phyloP scores from a whole-genome alignment of 1,284 basidiomycete genomes.

The Boletellus dicymbophilus region DNA sequence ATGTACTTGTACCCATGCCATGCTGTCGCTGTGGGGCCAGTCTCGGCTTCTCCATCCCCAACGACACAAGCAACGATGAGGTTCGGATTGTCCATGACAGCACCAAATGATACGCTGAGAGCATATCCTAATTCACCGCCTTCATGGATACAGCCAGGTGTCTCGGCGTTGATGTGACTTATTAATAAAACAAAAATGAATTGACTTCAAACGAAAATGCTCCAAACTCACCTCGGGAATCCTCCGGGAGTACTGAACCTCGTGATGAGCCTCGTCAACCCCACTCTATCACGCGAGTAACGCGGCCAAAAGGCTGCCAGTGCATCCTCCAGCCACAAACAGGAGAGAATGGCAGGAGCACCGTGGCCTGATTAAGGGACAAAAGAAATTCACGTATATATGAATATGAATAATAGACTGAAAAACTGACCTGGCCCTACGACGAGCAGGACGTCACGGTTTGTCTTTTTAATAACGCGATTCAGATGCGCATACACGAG shows the following conservation, averaged over 20 bases:
- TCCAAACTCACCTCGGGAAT: slow-evolving; percentile 53
- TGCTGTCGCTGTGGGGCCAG: slow-evolving; percentile 81
- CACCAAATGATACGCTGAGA: slow-evolving; percentile 80
- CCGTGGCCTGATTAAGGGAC: slow-evolving; percentile 58
- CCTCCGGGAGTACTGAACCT: slow-evolving; percentile 68
- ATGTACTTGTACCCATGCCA: slow-evolving; percentile 90
- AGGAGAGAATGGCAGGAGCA: slow-evolving; percentile 79
- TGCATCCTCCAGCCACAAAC: slow-evolving; percentile 82
- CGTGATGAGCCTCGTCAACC: slow-evolving; percentile 67
- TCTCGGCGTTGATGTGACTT: slow-evolving; percentile 79
- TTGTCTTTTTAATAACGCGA: slow-evolving; percentile 66
- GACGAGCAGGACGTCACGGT: slow-evolving; percentile 66
- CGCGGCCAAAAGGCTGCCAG: slow-evolving; percentile 73
- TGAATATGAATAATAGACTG: not conserved
- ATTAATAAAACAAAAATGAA: no score
- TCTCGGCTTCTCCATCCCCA: slow-evolving; percentile 89
- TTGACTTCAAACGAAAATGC: not conserved
- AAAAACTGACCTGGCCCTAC: slow-evolving; percentile 59
- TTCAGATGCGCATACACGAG: slow-evolving; percentile 84
- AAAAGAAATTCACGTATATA: not conserved
- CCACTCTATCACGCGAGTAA: slow-evolving; percentile 64
- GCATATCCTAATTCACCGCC: slow-evolving; percentile 92
- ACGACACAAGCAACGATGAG: slow-evolving; percentile 78
- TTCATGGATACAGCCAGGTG: slow-evolving; percentile 88
- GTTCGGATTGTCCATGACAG: slow-evolving; percentile 88